Evolutionary conservation across 2,329 filamentous ascomycete species (phyloP).

Genomic region (Scortechinia acanthostroma): DNA sequence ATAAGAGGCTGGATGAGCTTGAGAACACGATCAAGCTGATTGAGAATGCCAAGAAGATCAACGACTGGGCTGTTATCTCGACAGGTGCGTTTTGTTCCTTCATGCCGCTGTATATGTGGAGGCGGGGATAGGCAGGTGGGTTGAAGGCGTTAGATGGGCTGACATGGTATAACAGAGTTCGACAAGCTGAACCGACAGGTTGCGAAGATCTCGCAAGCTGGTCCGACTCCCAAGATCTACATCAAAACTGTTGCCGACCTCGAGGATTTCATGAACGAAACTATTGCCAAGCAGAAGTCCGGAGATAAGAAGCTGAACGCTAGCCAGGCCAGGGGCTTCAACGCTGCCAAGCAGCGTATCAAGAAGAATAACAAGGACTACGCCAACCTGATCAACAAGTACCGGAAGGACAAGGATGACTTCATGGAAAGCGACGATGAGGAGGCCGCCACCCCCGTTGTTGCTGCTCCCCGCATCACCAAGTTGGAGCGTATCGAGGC

Average conservation of each 20-base stretch:
- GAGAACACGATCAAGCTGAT: conserved; percentile 84
- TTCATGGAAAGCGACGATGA: conserved; percentile 84
- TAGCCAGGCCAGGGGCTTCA: conserved; percentile 85
- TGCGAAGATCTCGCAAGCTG: conserved; percentile 68
- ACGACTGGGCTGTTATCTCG: conserved; percentile 90
- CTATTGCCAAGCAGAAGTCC: conserved; percentile 90
- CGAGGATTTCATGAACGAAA: conserved; percentile 90
- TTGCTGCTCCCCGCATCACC: conserved; percentile 36
- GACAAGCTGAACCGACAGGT: conserved; percentile 89
- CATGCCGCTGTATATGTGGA: not conserved
- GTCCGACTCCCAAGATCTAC: conserved; percentile 81
- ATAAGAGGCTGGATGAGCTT: conserved; percentile 91
- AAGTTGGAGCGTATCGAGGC: conserved; percentile 37
- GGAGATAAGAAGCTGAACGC: conserved; percentile 98
- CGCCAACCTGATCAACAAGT: conserved; percentile 78
- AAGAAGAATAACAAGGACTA: conserved; percentile 98
- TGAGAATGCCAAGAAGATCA: conserved; percentile 95
- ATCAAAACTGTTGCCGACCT: conserved; percentile 88
- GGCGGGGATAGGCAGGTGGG: too few species aligned
- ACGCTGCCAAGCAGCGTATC: conserved; percentile 95
- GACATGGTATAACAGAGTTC: conserved; percentile 63
- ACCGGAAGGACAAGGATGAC: conserved; percentile 74
- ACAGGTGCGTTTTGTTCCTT: conserved; percentile 50
- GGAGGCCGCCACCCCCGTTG: conserved; percentile 38
- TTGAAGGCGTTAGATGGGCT: too few species aligned